A percentile compares a stretch with the other conserved stretches of the same genome.
Evolutionary conservation across 163 green algal genomes (phyloP).

Genomic region (Scenedesmus sp.): DNA sequence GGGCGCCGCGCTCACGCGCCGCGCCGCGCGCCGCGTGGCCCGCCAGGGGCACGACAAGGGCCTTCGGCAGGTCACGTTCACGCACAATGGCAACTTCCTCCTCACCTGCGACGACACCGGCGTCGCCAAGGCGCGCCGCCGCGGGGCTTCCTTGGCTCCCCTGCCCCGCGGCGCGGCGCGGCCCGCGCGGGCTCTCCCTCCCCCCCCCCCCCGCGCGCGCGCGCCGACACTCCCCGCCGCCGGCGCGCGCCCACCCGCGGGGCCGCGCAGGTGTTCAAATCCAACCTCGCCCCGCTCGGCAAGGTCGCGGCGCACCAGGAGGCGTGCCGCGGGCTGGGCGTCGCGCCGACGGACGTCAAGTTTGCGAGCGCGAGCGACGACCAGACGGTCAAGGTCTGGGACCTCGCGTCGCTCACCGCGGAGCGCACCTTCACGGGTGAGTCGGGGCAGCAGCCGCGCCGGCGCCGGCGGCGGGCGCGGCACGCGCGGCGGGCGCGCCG

Average conservation of each 20-base stretch:
- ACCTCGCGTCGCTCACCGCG: slow-evolving; percentile 59
- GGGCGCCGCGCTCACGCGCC: too few relatives aligned
- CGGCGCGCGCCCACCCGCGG: too few relatives aligned
- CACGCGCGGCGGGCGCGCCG: too few relatives aligned
- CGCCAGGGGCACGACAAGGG: slow-evolving; percentile 84
- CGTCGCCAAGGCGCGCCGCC: too few relatives aligned
- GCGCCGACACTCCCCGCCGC: not conserved
- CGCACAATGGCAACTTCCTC: slow-evolving; percentile 84
- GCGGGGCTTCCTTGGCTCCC: too few relatives aligned
- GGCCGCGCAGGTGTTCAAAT: slow-evolving; percentile 24
- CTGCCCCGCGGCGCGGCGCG: too few relatives aligned
- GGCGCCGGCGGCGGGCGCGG: too few relatives aligned
- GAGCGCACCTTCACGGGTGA: slow-evolving; percentile 8
- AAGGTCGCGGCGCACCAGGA: slow-evolving; percentile 77
- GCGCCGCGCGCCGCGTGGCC: not conserved
- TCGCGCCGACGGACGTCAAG: slow-evolving; percentile 90
- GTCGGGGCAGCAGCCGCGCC: too few relatives aligned
- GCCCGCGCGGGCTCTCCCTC: too few relatives aligned
- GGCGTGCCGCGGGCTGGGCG: slow-evolving; percentile 72
- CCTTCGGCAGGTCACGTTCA: slow-evolving; percentile 77
- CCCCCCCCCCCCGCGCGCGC: not conserved
- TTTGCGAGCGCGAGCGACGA: slow-evolving; percentile 92
- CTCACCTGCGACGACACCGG: slow-evolving; percentile 80
- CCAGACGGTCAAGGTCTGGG: slow-evolving; percentile 85
- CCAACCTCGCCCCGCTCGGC: slow-evolving; percentile 26